phyloP scores from a whole-genome alignment of 305 asterid genomes.

The Fraxinus sp. region DNA sequence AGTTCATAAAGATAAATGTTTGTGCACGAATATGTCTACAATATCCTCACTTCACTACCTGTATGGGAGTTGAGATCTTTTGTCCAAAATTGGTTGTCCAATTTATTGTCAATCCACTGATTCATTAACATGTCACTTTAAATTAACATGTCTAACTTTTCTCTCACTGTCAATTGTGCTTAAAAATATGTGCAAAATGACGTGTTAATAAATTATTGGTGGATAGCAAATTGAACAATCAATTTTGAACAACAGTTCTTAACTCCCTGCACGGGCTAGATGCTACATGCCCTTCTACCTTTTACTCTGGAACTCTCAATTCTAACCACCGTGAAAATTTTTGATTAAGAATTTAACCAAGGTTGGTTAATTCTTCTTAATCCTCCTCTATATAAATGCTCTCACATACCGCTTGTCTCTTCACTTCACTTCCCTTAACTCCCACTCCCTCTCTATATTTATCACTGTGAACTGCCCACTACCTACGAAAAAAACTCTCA shows the following conservation, averaged over 20 bases:
- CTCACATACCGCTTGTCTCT: constrained; percentile 40
- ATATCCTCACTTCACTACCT: background rate
- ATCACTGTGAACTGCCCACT: constrained; percentile 15
- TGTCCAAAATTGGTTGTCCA: too few species aligned
- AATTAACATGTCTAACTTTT: too few species aligned
- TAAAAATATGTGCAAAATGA: too few species aligned
- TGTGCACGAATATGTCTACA: background rate
- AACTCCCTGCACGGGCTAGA: background rate
- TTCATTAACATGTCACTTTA: too few species aligned
- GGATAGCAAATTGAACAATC: too few species aligned
- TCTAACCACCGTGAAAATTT: background rate
- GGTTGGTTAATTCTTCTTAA: background rate
- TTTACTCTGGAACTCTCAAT: background rate
- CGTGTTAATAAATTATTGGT: too few species aligned
- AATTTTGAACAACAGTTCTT: too few species aligned
- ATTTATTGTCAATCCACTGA: too few species aligned
- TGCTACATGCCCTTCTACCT: background rate
- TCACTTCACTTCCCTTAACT: constrained; percentile 24
- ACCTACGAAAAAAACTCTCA: constrained; percentile 6
- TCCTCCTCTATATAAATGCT: constrained; percentile 41
- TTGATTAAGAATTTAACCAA: background rate
- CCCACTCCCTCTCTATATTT: constrained; percentile 16
- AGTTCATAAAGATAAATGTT: too few species aligned
- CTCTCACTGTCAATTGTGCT: too few species aligned
- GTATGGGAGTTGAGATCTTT: too few species aligned